Evolutionary conservation across 768 basidiomycete genomes (phyloP).

Genomic region (Gelatoporia subvermispora): DNA sequence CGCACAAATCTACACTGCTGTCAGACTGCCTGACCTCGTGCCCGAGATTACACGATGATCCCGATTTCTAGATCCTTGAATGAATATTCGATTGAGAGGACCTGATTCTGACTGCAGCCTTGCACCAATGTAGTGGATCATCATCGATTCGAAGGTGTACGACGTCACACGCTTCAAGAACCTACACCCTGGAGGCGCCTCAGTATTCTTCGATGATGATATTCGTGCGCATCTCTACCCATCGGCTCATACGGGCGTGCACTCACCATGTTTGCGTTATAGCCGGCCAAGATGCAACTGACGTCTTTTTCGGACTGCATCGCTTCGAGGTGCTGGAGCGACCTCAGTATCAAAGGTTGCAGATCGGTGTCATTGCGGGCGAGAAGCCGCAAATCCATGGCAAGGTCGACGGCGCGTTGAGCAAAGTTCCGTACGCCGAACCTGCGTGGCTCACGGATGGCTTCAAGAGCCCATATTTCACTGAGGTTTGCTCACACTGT

Average conservation of each 20-base stretch:
- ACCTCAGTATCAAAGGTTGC: constrained; percentile 66
- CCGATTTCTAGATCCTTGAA: too few species aligned
- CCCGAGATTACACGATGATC: too few species aligned
- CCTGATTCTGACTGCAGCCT: neutral
- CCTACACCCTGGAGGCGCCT: constrained; percentile 74
- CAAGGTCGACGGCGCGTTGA: constrained; percentile 55
- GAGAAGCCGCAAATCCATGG: constrained; percentile 52
- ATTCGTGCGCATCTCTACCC: constrained; percentile 54
- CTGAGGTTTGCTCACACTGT: constrained; percentile 51
- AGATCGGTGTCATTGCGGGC: constrained; percentile 63
- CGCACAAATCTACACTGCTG: too few species aligned
- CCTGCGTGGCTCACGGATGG: constrained; percentile 72
- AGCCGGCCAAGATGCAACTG: constrained; percentile 81
- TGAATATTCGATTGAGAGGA: too few species aligned
- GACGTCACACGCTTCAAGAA: constrained; percentile 70
- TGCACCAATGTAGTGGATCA: constrained; percentile 58
- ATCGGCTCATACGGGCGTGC: neutral
- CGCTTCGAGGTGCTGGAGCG: constrained; percentile 73
- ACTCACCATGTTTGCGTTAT: neutral
- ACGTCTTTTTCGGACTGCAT: constrained; percentile 83
- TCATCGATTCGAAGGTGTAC: constrained; percentile 75
- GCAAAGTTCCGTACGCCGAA: constrained; percentile 80
- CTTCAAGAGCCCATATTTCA: constrained; percentile 75
- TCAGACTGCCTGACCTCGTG: too few species aligned
- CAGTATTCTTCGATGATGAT: constrained; percentile 63